A percentile compares a stretch with the other conserved stretches of the same genome.
phyloP scores from a whole-genome alignment of 2,329 filamentous ascomycete genomes.

The Aspergillus neotritici region DNA sequence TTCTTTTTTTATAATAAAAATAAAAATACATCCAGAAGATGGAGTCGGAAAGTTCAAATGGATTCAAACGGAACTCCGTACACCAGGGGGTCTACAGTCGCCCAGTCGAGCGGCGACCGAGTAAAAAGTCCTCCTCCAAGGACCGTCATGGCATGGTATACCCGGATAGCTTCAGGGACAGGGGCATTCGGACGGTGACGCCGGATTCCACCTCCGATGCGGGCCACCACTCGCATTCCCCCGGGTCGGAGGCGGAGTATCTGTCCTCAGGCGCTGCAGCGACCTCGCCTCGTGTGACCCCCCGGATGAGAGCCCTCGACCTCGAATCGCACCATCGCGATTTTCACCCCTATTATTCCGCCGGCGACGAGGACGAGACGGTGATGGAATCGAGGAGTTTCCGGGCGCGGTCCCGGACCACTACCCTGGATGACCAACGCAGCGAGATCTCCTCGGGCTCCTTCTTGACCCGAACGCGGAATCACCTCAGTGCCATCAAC shows the following conservation, averaged over 20 bases:
- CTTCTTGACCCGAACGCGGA: slow-evolving; percentile 29
- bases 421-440: slow-evolving; percentile 39
- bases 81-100: slow-evolving; percentile 35
- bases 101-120: slow-evolving; percentile 40
- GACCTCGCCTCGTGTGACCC: slow-evolving; percentile 33
- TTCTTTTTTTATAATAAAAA: too few relatives aligned
- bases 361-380: slow-evolving; percentile 31
- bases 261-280: slow-evolving; percentile 24
- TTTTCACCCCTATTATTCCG: slow-evolving; percentile 25
- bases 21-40: slow-evolving; percentile 20
- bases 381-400: slow-evolving; percentile 28
- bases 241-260: slow-evolving; percentile 32
- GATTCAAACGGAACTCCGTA: slow-evolving; percentile 36
- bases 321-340: slow-evolving; percentile 27
- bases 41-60: slow-evolving; percentile 39
- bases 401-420: slow-evolving; percentile 37
- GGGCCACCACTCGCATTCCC: slow-evolving; percentile 31
- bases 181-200: slow-evolving; percentile 43
- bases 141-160: slow-evolving; percentile 44
- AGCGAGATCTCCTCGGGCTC: slow-evolving; percentile 32
- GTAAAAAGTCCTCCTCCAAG: slow-evolving; percentile 45
- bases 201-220: slow-evolving; percentile 38
- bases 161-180: slow-evolving; percentile 41
- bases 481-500: slow-evolving; percentile 38
- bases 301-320: slow-evolving; percentile 30